These are phyloP conservation scores for Ceratocystis cacaofunesta DNA, from an alignment of 2,329 filamentous ascomycete genomes.

Conservation along the genomic window DNA sequence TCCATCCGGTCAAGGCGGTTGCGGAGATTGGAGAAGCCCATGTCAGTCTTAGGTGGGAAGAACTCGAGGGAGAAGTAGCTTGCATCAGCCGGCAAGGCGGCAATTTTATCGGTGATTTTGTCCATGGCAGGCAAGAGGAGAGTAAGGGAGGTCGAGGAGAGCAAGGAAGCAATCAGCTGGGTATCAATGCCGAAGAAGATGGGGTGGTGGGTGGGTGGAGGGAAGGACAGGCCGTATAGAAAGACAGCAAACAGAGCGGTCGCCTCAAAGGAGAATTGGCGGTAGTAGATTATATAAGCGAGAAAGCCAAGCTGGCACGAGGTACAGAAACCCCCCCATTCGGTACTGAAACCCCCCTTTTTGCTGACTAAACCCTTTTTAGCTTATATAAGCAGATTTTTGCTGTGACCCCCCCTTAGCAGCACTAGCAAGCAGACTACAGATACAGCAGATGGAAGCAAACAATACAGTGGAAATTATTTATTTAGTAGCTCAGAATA, in stretches of 20 bases:
- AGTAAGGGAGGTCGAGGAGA: background rate
- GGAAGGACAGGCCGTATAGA: background rate
- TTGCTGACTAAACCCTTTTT: too few species aligned
- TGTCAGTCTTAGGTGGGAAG: constrained; percentile 94
- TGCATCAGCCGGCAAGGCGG: constrained; percentile 64
- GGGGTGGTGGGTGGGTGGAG: background rate
- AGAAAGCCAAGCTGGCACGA: background rate
- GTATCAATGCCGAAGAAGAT: background rate
- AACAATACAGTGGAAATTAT: too few species aligned
- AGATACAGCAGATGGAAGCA: too few species aligned
- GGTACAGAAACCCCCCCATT: too few species aligned
- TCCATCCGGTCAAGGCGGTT: constrained; percentile 92
- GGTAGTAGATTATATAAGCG: background rate
- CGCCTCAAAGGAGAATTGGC: background rate
- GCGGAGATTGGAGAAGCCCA: constrained; percentile 88
- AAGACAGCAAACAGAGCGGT: too few species aligned
- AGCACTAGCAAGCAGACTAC: too few species aligned
- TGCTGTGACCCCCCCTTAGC: too few species aligned
- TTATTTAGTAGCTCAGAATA: too few species aligned
- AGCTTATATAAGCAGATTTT: too few species aligned
- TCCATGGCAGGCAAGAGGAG: constrained; percentile 35
- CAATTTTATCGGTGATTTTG: constrained; percentile 91
- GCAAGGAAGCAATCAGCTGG: background rate
- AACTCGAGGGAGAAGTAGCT: constrained; percentile 96
- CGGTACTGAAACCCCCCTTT: too few species aligned